phyloP scores from a whole-genome alignment of 495 filamentous ascomycete species.

The Xylaria acuta region DNA sequence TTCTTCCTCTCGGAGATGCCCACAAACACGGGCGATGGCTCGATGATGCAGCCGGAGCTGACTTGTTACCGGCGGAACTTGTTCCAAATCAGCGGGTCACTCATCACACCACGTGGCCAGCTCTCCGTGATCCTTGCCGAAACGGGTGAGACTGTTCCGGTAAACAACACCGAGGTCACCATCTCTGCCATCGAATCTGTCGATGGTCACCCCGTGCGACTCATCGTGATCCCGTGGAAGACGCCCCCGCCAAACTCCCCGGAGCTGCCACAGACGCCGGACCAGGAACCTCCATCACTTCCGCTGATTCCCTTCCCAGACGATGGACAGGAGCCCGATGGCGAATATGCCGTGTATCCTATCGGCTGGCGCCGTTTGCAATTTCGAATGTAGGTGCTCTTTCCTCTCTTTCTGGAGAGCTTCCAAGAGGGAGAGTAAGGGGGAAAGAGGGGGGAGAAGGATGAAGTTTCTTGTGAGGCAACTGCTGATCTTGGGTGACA shows the following conservation, averaged over 20 bases:
- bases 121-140: constrained; percentile 75
- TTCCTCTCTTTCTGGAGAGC: background rate
- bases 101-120: constrained; percentile 77
- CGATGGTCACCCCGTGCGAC: constrained; percentile 84
- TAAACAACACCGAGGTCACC: constrained; percentile 79
- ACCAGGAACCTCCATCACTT: constrained; percentile 67
- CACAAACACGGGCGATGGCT: constrained; percentile 67
- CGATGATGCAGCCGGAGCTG: constrained; percentile 73
- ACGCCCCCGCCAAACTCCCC: constrained; percentile 80
- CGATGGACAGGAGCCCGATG: constrained; percentile 65
- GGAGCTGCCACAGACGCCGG: constrained; percentile 58
- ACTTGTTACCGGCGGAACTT: constrained; percentile 94
- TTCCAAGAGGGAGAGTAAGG: background rate
- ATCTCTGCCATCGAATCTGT: constrained; percentile 92
- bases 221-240: constrained; percentile 97
- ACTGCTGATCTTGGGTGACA: constrained; percentile 10
- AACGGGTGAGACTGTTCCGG: constrained; percentile 79
- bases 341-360: constrained; percentile 82
- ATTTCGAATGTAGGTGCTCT: constrained; percentile 70
- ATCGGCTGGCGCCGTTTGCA: constrained; percentile 90
- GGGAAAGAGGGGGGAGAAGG: background rate
- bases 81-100: constrained; percentile 88
- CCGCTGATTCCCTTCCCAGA: constrained; percentile 80
- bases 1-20: constrained; percentile 93
- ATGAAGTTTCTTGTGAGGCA: background rate